A percentile compares a stretch with the other conserved stretches of the same genome.
These are phyloP conservation scores for Fonsecaea nubica DNA, from an alignment of 2,329 filamentous ascomycete genomes.

Conservation along the genomic window DNA sequence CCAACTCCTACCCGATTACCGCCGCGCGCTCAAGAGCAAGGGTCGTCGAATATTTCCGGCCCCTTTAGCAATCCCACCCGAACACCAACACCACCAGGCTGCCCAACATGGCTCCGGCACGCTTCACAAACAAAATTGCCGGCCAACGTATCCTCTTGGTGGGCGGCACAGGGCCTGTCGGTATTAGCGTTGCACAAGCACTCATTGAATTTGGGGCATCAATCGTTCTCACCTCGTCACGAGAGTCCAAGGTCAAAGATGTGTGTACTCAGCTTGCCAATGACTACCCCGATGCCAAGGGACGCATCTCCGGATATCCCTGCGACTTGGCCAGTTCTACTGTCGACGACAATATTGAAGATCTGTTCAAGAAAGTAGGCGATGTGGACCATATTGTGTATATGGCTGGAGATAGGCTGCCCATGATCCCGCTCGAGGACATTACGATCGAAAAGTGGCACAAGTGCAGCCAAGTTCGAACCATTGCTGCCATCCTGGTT, in stretches of 20 bases:
- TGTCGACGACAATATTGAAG: slow-evolving; percentile 56
- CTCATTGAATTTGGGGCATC: slow-evolving; percentile 61
- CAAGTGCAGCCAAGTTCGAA: slow-evolving; percentile 57
- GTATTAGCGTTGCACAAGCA: slow-evolving; percentile 65
- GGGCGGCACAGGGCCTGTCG: slow-evolving; percentile 69
- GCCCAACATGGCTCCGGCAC: slow-evolving; percentile 41
- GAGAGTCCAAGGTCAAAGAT: slow-evolving; percentile 54
- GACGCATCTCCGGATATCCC: slow-evolving; percentile 52
- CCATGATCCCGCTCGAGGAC: slow-evolving; percentile 50
- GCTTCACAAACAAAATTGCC: slow-evolving; percentile 43
- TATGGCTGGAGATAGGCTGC: slow-evolving; percentile 61
- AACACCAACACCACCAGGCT: background rate
- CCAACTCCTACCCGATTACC: background rate
- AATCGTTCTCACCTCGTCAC: slow-evolving; percentile 68
- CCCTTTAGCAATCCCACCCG: background rate
- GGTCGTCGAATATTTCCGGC: background rate
- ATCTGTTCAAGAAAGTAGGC: slow-evolving; percentile 48
- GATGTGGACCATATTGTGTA: slow-evolving; percentile 63
- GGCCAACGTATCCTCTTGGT: slow-evolving; percentile 60
- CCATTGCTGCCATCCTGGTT: slow-evolving; percentile 59
- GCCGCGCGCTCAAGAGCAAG: background rate
- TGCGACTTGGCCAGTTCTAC: slow-evolving; percentile 57
- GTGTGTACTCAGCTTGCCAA: slow-evolving; percentile 55
- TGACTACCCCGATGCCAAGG: slow-evolving; percentile 51
- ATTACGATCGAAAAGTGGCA: slow-evolving; percentile 51